A percentile compares a stretch with the other conserved stretches of the same genome.
Conservation (phyloP, 306 rosid species). For the Rosa rugosa region DNA sequence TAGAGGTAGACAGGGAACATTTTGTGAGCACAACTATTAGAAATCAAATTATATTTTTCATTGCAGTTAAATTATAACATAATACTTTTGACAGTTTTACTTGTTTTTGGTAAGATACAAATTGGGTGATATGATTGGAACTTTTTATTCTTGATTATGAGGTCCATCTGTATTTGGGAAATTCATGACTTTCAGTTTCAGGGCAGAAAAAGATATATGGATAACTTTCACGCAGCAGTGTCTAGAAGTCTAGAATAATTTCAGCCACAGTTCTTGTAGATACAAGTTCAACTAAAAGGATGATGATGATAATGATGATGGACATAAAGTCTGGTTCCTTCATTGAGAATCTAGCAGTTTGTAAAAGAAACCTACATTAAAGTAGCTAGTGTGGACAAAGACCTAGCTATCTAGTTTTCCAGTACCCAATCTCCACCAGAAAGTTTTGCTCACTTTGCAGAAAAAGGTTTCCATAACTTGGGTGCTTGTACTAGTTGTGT, state of each 20-base stretch:
- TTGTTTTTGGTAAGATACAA: not conserved
- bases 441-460: conserved; percentile 17
- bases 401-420: not conserved
- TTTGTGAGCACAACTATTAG: conserved; percentile 40
- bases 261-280: conserved; percentile 31
- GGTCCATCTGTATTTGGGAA: conserved; percentile 7
- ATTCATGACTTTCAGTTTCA: not conserved
- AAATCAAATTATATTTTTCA: not conserved
- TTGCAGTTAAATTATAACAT: not conserved
- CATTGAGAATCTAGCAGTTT: conserved; percentile 34
- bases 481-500: not conserved
- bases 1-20: conserved; percentile 26
- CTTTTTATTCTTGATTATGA: not conserved
- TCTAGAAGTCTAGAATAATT: conserved; percentile 2
- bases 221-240: conserved; percentile 27
- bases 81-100: not conserved
- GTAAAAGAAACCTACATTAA: conserved; percentile 13
- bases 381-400: not conserved
- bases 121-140: not conserved
- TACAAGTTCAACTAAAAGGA: conserved; percentile 8
- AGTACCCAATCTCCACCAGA: not conserved
- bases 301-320: conserved; percentile 5
- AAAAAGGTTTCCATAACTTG: not conserved
- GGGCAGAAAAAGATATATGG: conserved; percentile 13
- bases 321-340: conserved; percentile 29